Conservation (phyloP, 371 early-diverging fungal genomes). For the Apophysomyces trapeziformis region DNA sequence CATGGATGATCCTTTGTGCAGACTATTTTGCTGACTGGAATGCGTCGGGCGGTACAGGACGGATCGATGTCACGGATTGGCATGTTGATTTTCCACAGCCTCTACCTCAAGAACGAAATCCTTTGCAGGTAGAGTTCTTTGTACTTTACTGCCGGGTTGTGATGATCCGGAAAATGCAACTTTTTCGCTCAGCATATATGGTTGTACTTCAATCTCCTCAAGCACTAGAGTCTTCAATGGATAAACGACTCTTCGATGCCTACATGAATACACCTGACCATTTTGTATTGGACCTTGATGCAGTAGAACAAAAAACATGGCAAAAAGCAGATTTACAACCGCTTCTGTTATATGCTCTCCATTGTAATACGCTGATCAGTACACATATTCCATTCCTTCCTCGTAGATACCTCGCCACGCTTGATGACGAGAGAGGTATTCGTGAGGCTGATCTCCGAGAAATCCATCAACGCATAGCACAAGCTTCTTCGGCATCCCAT, state of each 20-base stretch:
- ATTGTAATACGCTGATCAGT: conserved; percentile 38
- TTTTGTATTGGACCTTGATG: conserved; percentile 31
- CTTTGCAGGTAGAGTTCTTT: conserved; percentile 29
- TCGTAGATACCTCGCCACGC: conserved; percentile 24
- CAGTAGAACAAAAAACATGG: conserved; percentile 14
- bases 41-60: conserved; percentile 32
- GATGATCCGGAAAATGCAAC: conserved; percentile 43
- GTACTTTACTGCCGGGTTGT: conserved; percentile 43
- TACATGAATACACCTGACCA: conserved; percentile 37
- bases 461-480: conserved; percentile 31
- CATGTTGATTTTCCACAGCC: conserved; percentile 50
- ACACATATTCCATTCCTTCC: conserved; percentile 46
- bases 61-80: conserved; percentile 42
- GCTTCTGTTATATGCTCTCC: conserved; percentile 33
- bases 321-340: conserved; percentile 31
- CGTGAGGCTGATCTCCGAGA: conserved; percentile 26
- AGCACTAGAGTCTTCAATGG: conserved; percentile 27
- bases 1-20: conserved; percentile 52
- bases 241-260: conserved; percentile 32
- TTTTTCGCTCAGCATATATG: conserved; percentile 40
- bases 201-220: conserved; percentile 30
- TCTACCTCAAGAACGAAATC: conserved; percentile 27
- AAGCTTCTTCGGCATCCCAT: not conserved
- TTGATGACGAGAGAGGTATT: conserved; percentile 27
- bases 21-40: conserved; percentile 50